Evolutionary conservation across 2,329 filamentous ascomycete genomes (phyloP), one percentile per base, ranked within the genome.

Genomic region (Aspergillus calidoustus): DNA sequence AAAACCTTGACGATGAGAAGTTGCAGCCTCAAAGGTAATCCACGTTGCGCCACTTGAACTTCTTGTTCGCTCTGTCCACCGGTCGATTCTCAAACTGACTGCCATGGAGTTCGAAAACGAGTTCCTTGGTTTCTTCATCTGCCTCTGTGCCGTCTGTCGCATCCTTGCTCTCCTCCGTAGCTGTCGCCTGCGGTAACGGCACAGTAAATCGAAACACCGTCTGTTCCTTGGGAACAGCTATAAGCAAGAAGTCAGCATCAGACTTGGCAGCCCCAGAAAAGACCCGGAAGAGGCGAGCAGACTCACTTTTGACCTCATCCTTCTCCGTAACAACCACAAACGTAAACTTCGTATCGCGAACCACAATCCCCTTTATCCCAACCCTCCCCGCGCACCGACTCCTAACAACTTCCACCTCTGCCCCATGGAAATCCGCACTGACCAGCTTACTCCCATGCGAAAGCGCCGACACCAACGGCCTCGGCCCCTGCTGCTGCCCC

Each of bases 341-440:
- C 1, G 90, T 89, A 71, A 91, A 94, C 74, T 90, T 92, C 55
- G 91, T 89, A 79, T 99, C 95, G 74, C 91, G 88, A 46, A 97
- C 87, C 63, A 98, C 91, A 69, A 98, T 94, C 17, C 95, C 95
- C 69, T 83, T 86, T 57, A 94, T 78, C 0, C 95, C 94, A 0
- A 99, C 93, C 17, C 94, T 84, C 57, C 91, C 88, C 17, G 90
- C 86, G 74, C 93, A 97, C 31, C 86, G 80, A 75, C 93, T 95
- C 69, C 93, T 81, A 59, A 94, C 90, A 23, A 98, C 92, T 78
- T 93, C 88, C 22, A 97, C 76, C 68, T 88, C 81, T 17, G 94
- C 93, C 1, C 95, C 95, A 75, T 98, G 93, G 71, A 93, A 94
- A 77, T 99, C 95, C 1, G 93, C 94, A 60, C 89, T 92, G 49